phyloP scores from a whole-genome alignment of 2,329 filamentous ascomycete genomes.

The Colletotrichum falcatum region DNA sequence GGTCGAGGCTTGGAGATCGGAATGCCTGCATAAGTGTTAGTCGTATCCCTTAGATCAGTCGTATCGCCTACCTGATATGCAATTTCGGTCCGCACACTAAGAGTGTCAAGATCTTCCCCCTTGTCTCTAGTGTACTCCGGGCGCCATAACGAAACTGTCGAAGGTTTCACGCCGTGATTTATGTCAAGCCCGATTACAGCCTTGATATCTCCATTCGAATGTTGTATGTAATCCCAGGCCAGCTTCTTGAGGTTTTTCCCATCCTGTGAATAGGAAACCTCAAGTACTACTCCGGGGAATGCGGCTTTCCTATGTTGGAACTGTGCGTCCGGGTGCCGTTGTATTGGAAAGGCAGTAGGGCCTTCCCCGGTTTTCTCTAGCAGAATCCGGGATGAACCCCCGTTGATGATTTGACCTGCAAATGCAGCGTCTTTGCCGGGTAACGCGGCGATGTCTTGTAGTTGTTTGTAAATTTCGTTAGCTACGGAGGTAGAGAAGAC shows the following conservation, averaged over 20 bases:
- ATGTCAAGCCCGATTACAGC: constrained; percentile 42
- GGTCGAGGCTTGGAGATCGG: constrained; percentile 1
- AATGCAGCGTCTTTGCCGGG: background rate
- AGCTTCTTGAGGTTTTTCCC: constrained; percentile 39
- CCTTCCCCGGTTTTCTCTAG: background rate
- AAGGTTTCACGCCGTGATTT: constrained; percentile 25
- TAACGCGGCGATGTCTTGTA: constrained; percentile 46
- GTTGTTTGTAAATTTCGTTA: too few relatives aligned
- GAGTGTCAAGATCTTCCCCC: background rate
- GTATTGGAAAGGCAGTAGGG: background rate
- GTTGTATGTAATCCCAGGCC: constrained; percentile 42
- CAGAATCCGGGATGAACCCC: constrained; percentile 8
- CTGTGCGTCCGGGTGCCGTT: constrained; percentile 39
- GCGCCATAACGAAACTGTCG: constrained; percentile 40
- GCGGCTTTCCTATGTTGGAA: constrained; percentile 32
- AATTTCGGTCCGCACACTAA: constrained; percentile 3
- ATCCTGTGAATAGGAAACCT: constrained; percentile 42
- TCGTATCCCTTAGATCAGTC: background rate
- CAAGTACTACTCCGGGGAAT: constrained; percentile 42
- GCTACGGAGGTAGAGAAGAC: too few relatives aligned
- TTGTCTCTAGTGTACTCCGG: constrained; percentile 24
- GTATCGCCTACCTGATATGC: background rate
- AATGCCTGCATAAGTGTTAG: constrained; percentile 5
- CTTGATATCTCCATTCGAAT: constrained; percentile 42
- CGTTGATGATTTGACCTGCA: constrained; percentile 4